phyloP scores from a whole-genome alignment of 805 yeast species.

The Starmerella geochares region DNA sequence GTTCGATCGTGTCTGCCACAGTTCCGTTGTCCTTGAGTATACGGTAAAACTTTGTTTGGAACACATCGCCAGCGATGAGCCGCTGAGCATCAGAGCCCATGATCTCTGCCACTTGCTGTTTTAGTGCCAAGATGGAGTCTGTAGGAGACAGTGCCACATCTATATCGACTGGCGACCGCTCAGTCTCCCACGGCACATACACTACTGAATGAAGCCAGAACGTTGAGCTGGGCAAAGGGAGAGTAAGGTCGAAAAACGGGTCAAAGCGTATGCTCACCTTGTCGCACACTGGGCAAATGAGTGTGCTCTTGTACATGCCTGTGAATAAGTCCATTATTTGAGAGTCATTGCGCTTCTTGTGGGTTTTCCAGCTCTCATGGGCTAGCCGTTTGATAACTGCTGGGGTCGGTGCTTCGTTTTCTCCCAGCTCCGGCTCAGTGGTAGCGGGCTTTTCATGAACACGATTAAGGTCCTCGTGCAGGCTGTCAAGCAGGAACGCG shows the following conservation, averaged over 20 bases:
- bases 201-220: slow-evolving; percentile 60
- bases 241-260: slow-evolving; percentile 80
- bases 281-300: slow-evolving; percentile 75
- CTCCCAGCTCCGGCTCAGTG: slow-evolving; percentile 71
- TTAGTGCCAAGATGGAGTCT: slow-evolving; percentile 53
- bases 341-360: slow-evolving; percentile 72
- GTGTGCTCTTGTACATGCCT: slow-evolving; percentile 81
- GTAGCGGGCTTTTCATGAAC: slow-evolving; percentile 72
- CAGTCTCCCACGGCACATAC: slow-evolving; percentile 44
- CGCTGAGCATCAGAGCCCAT: slow-evolving; percentile 29
- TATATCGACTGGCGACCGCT: slow-evolving; percentile 40
- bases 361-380: slow-evolving; percentile 66
- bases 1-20: slow-evolving; percentile 53
- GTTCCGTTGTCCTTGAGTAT: slow-evolving; percentile 54
- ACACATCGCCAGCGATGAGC: slow-evolving; percentile 51
- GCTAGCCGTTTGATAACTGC: slow-evolving; percentile 56
- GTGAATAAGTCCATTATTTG: slow-evolving; percentile 75
- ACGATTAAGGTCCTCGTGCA: slow-evolving; percentile 87
- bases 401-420: slow-evolving; percentile 47
- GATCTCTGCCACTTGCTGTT: slow-evolving; percentile 48
- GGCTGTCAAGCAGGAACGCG: slow-evolving; percentile 74
- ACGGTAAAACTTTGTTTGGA: slow-evolving; percentile 55
- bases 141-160: slow-evolving; percentile 66
- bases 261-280: slow-evolving; percentile 82
- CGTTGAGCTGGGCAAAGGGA: slow-evolving; percentile 67